These are phyloP conservation scores for Nicotiana attenuata DNA, from an alignment of 257 asterid genomes.

Conservation along the genomic window DNA sequence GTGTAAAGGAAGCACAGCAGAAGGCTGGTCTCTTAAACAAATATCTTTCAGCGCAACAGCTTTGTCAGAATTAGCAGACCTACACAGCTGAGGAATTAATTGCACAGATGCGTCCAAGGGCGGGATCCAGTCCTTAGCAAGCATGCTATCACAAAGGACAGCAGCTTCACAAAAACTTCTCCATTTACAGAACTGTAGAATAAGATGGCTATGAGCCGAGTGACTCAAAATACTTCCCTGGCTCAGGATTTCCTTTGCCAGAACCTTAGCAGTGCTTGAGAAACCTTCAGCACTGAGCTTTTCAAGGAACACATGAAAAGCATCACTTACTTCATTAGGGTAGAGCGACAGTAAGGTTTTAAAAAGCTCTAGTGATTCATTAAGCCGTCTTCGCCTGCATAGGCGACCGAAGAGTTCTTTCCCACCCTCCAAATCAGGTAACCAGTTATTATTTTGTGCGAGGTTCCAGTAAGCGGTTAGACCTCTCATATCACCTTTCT, in stretches of 20 bases:
- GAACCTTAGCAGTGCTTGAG: slow-evolving; percentile 34
- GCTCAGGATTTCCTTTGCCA: slow-evolving; percentile 40
- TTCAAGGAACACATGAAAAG: slow-evolving; percentile 32
- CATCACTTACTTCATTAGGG: slow-evolving; percentile 22
- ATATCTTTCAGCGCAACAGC: slow-evolving; percentile 43
- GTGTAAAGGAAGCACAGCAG: slow-evolving; percentile 26
- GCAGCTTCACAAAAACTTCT: slow-evolving; percentile 48
- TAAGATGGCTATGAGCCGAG: slow-evolving; percentile 34
- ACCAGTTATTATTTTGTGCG: slow-evolving; percentile 56
- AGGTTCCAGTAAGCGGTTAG: slow-evolving; percentile 35
- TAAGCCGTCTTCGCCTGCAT: slow-evolving; percentile 43
- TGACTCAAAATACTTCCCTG: slow-evolving; percentile 23
- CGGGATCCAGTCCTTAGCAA: slow-evolving; percentile 37
- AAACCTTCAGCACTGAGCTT: slow-evolving; percentile 48
- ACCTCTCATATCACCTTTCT: slow-evolving; percentile 46
- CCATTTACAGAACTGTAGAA: slow-evolving; percentile 52
- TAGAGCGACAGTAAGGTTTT: slow-evolving; percentile 26
- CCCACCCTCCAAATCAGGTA: slow-evolving; percentile 46
- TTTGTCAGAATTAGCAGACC: slow-evolving; percentile 38
- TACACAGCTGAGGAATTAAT: slow-evolving; percentile 49
- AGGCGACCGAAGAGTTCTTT: slow-evolving; percentile 40
- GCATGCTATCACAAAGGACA: slow-evolving; percentile 36
- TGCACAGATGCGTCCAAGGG: slow-evolving; percentile 32
- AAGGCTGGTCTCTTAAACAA: slow-evolving; percentile 35
- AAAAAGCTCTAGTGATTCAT: slow-evolving; percentile 56